Evolutionary conservation across 1,139 yeast genomes (phyloP).

Genomic region (Pichia inconspicua): DNA sequence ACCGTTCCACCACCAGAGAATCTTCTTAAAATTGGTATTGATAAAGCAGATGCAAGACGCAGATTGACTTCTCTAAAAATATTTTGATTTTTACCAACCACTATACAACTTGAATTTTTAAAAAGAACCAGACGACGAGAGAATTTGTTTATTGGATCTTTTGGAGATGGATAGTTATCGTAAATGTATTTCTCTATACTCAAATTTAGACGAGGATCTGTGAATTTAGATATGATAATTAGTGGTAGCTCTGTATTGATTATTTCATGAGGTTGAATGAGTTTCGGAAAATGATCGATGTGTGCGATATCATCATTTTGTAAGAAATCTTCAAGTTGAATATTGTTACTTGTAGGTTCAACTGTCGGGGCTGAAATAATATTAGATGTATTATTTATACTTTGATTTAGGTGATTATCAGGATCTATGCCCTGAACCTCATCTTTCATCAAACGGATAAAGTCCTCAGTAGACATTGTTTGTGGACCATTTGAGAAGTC

Average conservation of each 20-base stretch:
- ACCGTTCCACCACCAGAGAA: conserved; percentile 96
- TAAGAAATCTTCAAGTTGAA: not conserved
- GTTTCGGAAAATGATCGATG: conserved; percentile 10
- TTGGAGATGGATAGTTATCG: conserved; percentile 46
- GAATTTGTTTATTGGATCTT: conserved; percentile 13
- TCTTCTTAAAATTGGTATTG: conserved; percentile 70
- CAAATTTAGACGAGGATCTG: conserved; percentile 66
- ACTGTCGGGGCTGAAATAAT: not conserved
- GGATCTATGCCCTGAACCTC: conserved; percentile 1
- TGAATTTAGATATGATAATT: conserved; percentile 36
- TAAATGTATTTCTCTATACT: conserved; percentile 80
- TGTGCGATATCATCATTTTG: conserved; percentile 13
- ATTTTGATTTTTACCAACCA: conserved; percentile 92
- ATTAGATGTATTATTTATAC: not conserved
- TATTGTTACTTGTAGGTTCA: not conserved
- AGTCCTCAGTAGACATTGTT: conserved; percentile 22
- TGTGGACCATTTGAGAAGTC: conserved; percentile 10
- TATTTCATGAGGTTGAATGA: conserved; percentile 26
- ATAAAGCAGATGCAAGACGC: conserved; percentile 42
- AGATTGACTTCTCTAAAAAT: conserved; percentile 86
- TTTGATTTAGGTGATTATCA: not conserved
- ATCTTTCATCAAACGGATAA: conserved; percentile 12
- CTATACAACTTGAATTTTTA: conserved; percentile 75
- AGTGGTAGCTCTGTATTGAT: conserved; percentile 22
- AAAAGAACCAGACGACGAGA: conserved; percentile 61